Conservation (phyloP, 345 rosid species). For the Chamaenerion angustifolium region DNA sequence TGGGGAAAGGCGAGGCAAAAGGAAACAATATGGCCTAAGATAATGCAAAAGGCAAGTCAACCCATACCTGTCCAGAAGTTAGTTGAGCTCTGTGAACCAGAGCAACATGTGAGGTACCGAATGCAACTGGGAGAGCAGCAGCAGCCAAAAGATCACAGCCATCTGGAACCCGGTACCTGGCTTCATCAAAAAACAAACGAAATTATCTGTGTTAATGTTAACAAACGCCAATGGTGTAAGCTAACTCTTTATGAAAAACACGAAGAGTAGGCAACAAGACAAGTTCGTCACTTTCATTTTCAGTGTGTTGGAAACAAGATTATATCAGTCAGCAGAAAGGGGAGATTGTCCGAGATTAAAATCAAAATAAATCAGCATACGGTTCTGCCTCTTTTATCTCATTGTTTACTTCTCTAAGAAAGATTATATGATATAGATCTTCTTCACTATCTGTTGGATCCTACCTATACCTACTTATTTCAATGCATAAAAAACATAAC, state of each 20-base stretch:
- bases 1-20: neutral
- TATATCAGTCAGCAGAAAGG: too few relatives aligned
- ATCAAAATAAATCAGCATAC: neutral
- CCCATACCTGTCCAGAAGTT: conserved; percentile 47
- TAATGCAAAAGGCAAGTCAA: neutral
- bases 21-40: neutral
- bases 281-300: too few relatives aligned
- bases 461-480: neutral
- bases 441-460: too few relatives aligned
- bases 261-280: too few relatives aligned
- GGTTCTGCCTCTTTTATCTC: neutral
- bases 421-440: too few relatives aligned
- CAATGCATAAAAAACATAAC: neutral
- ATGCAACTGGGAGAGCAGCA: conserved; percentile 87
- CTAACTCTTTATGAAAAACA: too few relatives aligned
- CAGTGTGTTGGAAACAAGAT: too few relatives aligned
- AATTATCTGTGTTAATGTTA: too few relatives aligned
- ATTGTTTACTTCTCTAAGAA: too few relatives aligned
- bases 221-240: too few relatives aligned
- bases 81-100: conserved; percentile 75
- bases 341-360: neutral
- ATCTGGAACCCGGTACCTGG: conserved; percentile 59
- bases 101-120: conserved; percentile 89
- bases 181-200: neutral
- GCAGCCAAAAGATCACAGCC: conserved; percentile 74